Percentiles rank a stretch among this genome's conserved stretches.
phyloP scores from a whole-genome alignment of 768 basidiomycete species.

The Lactifluus subvellereus region DNA sequence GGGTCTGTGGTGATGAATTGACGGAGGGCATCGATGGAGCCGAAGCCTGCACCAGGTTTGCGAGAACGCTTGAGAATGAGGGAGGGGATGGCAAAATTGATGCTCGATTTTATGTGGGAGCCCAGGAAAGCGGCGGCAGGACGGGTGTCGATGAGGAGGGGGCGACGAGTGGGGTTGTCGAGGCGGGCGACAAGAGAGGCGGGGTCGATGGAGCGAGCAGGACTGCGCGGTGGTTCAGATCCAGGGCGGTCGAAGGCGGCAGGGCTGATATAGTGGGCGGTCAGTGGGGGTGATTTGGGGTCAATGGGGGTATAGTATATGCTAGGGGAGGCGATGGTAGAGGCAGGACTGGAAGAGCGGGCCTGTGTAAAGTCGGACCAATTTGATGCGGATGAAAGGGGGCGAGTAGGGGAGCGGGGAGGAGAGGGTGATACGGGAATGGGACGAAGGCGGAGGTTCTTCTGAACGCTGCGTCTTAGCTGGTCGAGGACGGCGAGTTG shows the following conservation, averaged over 20 bases:
- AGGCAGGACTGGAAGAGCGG: slow-evolving; percentile 42
- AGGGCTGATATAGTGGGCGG: slow-evolving; percentile 31
- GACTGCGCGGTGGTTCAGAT: slow-evolving; percentile 26
- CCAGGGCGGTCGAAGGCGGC: slow-evolving; percentile 24
- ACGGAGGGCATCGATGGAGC: slow-evolving; percentile 59
- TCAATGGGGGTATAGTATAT: slow-evolving; percentile 53
- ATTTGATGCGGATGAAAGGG: slow-evolving; percentile 26
- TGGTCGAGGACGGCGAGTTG: slow-evolving; percentile 63
- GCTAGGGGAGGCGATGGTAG: slow-evolving; percentile 35
- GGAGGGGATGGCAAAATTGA: slow-evolving; percentile 85
- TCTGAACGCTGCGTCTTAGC: slow-evolving; percentile 64
- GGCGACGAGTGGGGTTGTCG: slow-evolving; percentile 38
- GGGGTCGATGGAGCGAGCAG: slow-evolving; percentile 40
- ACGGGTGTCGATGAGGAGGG: slow-evolving; percentile 80
- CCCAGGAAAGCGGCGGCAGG: slow-evolving; percentile 59
- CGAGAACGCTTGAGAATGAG: slow-evolving; percentile 83
- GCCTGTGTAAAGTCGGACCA: slow-evolving; percentile 31
- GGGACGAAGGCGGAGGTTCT: slow-evolving; percentile 73
- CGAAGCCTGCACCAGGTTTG: slow-evolving; percentile 64
- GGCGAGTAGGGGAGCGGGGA: slow-evolving; percentile 26
- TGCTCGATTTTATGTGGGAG: slow-evolving; percentile 59
- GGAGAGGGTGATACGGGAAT: slow-evolving; percentile 46
- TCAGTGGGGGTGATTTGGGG: slow-evolving; percentile 28
- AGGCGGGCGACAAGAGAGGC: slow-evolving; percentile 46
- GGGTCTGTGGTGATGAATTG: slow-evolving; percentile 79